Conservation (phyloP, 768 basidiomycete genomes). For the Tephrocybe sp. region DNA sequence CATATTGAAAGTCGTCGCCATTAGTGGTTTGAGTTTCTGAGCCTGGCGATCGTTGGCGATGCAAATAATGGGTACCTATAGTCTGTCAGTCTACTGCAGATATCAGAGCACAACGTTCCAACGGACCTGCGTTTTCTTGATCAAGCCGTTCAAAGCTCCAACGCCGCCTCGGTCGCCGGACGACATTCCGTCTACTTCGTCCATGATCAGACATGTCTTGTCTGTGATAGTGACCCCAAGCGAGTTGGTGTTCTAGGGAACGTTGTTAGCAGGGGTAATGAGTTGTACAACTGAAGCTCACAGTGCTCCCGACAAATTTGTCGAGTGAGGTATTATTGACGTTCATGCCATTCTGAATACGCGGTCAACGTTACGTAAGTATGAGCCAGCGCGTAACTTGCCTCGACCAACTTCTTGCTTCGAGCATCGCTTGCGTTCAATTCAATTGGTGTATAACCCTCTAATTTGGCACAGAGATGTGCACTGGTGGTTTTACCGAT, state of each 20-base stretch:
- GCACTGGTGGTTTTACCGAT: constrained; percentile 98
- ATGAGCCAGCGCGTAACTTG: constrained; percentile 28
- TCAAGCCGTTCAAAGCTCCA: constrained; percentile 86
- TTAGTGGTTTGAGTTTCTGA: constrained; percentile 91
- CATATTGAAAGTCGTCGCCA: constrained; percentile 68
- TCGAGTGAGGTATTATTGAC: constrained; percentile 88
- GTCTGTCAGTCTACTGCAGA: not conserved
- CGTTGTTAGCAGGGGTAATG: no score
- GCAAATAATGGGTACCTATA: constrained; percentile 92
- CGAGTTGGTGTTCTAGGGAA: constrained; percentile 54
- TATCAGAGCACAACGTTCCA: not conserved
- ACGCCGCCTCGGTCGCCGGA: constrained; percentile 97
- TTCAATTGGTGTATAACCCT: constrained; percentile 91
- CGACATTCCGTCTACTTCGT: constrained; percentile 99
- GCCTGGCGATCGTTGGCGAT: constrained; percentile 89
- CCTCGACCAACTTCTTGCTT: constrained; percentile 97
- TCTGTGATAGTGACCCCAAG: constrained; percentile 76
- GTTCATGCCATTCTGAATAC: constrained; percentile 77
- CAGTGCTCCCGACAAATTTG: constrained; percentile 72
- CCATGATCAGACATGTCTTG: constrained; percentile 92
- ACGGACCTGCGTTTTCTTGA: constrained; percentile 86
- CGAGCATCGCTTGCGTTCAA: constrained; percentile 94
- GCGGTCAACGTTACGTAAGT: not conserved
- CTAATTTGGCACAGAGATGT: constrained; percentile 88
- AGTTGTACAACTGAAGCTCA: no score